Evolutionary conservation across 352 stramenopile genomes (phyloP).

Genomic region (Phytopythium aichiense): DNA sequence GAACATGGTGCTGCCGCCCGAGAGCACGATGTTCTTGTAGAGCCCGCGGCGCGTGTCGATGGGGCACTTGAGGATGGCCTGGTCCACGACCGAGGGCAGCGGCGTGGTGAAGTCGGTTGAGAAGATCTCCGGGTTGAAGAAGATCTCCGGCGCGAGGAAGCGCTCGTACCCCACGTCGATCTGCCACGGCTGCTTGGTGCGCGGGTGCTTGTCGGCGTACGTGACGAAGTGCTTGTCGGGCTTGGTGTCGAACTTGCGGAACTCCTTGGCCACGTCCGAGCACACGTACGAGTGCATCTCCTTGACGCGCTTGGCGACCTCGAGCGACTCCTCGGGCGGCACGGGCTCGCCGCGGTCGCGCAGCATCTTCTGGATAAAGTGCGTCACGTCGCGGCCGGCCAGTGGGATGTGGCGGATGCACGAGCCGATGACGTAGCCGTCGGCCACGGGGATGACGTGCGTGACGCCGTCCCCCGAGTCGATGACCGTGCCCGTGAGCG

Average conservation of each 20-base stretch:
- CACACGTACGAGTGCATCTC: conserved; percentile 95
- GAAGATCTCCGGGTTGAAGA: conserved; percentile 97
- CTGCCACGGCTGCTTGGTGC: conserved; percentile 81
- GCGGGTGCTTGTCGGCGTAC: conserved; percentile 76
- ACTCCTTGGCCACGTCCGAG: conserved; percentile 94
- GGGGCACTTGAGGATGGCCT: conserved; percentile 93
- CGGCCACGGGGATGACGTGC: conserved; percentile 92
- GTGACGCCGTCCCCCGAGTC: conserved; percentile 94
- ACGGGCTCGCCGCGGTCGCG: conserved; percentile 90
- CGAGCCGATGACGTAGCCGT: conserved; percentile 94
- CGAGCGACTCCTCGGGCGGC: conserved; percentile 89
- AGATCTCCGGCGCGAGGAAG: conserved; percentile 95
- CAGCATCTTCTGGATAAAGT: conserved; percentile 94
- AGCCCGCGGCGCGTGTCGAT: conserved; percentile 93
- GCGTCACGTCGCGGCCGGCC: conserved; percentile 92
- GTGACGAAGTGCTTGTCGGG: conserved; percentile 90
- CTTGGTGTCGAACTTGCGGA: conserved; percentile 94
- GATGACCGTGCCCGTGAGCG: conserved; percentile 92
- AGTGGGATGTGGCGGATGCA: conserved; percentile 95
- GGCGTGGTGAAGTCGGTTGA: conserved; percentile 91
- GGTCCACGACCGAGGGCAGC: conserved; percentile 92
- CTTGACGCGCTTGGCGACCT: conserved; percentile 91
- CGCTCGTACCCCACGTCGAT: conserved; percentile 93
- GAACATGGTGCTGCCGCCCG: conserved; percentile 95
- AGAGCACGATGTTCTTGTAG: conserved; percentile 97